Evolutionary conservation across 116 monocot genomes (phyloP).

Genomic region (Thalassia testudinum): DNA sequence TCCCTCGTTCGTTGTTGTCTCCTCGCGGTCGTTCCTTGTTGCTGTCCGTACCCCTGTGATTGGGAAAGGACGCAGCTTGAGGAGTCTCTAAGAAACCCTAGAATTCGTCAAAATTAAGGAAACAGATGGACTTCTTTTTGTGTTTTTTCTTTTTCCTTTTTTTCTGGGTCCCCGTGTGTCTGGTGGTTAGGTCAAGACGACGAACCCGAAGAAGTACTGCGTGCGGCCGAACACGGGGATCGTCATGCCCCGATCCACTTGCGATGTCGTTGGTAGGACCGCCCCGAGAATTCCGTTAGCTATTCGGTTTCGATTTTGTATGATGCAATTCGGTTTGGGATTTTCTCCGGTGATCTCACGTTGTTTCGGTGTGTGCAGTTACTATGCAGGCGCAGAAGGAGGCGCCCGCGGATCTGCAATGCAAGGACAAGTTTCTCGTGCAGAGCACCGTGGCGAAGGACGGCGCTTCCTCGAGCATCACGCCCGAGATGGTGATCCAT

Average conservation of each 20-base stretch:
- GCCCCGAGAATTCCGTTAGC: not conserved
- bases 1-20: not conserved
- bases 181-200: conserved; percentile 62
- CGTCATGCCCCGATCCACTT: conserved; percentile 50
- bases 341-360: not conserved
- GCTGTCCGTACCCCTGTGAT: not conserved
- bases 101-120: not conserved
- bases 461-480: conserved; percentile 26
- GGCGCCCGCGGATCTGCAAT: conserved; percentile 54
- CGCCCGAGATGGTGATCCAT: conserved; percentile 32
- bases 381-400: conserved; percentile 81
- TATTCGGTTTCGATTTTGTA: not conserved
- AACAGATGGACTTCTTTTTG: too few species aligned
- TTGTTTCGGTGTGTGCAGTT: conserved; percentile 23
- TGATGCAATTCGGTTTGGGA: not conserved
- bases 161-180: not conserved
- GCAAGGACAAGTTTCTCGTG: conserved; percentile 78
- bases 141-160: not conserved
- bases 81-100: conserved; percentile 1
- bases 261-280: conserved; percentile 52
- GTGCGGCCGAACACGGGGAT: conserved; percentile 80
- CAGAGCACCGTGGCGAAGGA: conserved; percentile 34
- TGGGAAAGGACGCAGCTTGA: not conserved
- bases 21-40: not conserved
- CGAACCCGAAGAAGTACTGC: conserved; percentile 88